phyloP scores from a whole-genome alignment of 192 early-diverging fungal genomes.

The Coemansia sp. region DNA sequence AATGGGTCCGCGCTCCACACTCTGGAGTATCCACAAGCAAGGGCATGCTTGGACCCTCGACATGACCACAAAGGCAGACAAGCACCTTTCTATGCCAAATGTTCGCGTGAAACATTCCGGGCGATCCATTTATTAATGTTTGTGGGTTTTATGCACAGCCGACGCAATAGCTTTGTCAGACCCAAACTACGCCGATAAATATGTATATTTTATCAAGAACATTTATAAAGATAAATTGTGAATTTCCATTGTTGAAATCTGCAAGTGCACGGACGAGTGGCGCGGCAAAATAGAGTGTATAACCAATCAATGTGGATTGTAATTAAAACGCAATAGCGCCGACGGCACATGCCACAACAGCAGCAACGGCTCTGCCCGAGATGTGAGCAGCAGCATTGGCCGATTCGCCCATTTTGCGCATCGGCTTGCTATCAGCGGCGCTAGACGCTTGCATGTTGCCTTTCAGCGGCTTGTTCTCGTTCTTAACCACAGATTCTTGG shows the following conservation, averaged over 20 bases:
- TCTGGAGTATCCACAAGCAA: too few species aligned
- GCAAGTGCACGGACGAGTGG: too few species aligned
- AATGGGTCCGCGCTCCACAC: neutral
- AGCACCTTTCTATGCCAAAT: neutral
- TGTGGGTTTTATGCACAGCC: neutral
- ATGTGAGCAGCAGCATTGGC: constrained; percentile 7
- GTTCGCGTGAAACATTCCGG: neutral
- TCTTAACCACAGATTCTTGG: constrained; percentile 5
- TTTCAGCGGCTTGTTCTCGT: constrained; percentile 19
- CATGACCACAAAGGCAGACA: neutral
- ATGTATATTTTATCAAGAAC: too few species aligned
- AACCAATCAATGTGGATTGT: neutral
- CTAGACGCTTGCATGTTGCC: neutral
- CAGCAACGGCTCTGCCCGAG: constrained; percentile 7
- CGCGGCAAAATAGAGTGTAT: neutral
- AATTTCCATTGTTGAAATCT: too few species aligned
- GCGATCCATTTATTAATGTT: neutral
- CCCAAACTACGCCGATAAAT: neutral
- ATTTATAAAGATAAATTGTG: neutral
- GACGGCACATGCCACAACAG: constrained; percentile 12
- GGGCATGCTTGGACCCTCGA: too few species aligned
- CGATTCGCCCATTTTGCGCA: constrained; percentile 11
- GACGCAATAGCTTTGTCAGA: neutral
- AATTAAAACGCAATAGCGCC: constrained; percentile 11
- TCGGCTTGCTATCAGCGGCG: constrained; percentile 5